Conservation (phyloP, 2,329 filamentous ascomycete species). For the Pseudogymnoascus sp. region DNA sequence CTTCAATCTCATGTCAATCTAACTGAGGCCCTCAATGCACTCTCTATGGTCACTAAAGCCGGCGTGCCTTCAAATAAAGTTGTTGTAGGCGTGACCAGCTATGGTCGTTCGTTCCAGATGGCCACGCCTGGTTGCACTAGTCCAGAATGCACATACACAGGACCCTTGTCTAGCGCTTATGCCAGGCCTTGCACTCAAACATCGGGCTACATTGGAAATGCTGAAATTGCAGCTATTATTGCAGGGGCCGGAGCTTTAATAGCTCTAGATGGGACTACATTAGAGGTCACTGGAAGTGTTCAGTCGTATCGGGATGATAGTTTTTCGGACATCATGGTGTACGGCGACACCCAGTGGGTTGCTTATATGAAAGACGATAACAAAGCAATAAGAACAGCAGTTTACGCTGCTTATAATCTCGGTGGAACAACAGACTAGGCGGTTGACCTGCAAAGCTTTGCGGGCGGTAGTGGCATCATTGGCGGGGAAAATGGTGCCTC, state of each 20-base stretch:
- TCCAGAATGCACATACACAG: constrained; percentile 21
- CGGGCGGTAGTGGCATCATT: no score
- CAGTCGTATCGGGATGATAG: constrained; percentile 15
- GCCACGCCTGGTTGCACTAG: constrained; percentile 17
- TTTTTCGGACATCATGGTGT: constrained; percentile 19
- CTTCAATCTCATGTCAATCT: constrained; percentile 30
- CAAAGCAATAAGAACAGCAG: constrained; percentile 17
- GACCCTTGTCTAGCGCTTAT: constrained; percentile 21
- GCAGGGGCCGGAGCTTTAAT: neutral
- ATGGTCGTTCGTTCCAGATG: constrained; percentile 31
- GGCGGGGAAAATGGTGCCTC: no score
- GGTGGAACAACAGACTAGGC: constrained; percentile 29
- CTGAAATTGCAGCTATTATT: constrained; percentile 28
- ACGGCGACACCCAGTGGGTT: constrained; percentile 23
- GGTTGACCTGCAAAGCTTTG: constrained; percentile 21
- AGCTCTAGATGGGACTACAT: constrained; percentile 9
- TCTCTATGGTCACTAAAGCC: constrained; percentile 33
- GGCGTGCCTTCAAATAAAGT: constrained; percentile 25
- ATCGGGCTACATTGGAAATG: constrained; percentile 28
- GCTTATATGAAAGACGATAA: constrained; percentile 21
- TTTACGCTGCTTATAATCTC: constrained; percentile 22
- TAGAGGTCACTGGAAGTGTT: constrained; percentile 17
- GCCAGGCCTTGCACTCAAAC: constrained; percentile 26
- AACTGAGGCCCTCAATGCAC: constrained; percentile 28
- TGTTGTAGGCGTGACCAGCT: constrained; percentile 28